Conservation (phyloP, 352 stramenopile species). For the Poterioochromonas sp. region DNA sequence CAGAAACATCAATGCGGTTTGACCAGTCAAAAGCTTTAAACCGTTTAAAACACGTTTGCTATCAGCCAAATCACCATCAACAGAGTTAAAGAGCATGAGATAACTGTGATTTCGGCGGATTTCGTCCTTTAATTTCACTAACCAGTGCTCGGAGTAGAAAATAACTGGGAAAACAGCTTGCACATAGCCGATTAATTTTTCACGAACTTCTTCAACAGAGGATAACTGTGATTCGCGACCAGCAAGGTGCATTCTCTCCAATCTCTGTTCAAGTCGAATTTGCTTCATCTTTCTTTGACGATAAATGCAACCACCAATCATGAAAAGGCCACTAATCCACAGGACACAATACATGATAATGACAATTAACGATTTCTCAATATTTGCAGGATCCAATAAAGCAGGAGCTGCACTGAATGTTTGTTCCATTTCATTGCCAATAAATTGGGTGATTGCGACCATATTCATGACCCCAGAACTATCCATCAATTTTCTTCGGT, state of each 20-base stretch:
- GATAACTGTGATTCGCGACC: no score
- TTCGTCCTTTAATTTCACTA: not conserved
- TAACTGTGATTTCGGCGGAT: conserved; percentile 19
- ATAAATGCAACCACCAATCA: no score
- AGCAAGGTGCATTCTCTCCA: no score
- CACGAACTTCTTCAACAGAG: not conserved
- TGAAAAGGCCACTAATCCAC: not conserved
- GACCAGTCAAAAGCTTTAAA: not conserved
- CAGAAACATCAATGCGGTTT: conserved; percentile 25
- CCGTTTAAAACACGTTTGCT: not conserved
- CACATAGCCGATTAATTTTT: not conserved
- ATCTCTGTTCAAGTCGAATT: no score
- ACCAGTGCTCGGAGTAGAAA: not conserved
- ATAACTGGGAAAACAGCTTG: not conserved
- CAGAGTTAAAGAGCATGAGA: not conserved
- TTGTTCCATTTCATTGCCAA: not conserved
- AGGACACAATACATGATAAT: not conserved
- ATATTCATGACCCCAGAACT: not conserved
- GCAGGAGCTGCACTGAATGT: not conserved
- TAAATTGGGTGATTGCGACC: not conserved
- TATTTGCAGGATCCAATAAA: not conserved
- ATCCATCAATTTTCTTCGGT: no score
- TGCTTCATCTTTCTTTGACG: no score
- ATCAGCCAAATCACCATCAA: not conserved
- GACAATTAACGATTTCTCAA: not conserved